Percentiles rank a stretch among this genome's conserved stretches.
Evolutionary conservation across 2,329 filamentous ascomycete species (phyloP).

Genomic region (Talaromyces amestolkiae): DNA sequence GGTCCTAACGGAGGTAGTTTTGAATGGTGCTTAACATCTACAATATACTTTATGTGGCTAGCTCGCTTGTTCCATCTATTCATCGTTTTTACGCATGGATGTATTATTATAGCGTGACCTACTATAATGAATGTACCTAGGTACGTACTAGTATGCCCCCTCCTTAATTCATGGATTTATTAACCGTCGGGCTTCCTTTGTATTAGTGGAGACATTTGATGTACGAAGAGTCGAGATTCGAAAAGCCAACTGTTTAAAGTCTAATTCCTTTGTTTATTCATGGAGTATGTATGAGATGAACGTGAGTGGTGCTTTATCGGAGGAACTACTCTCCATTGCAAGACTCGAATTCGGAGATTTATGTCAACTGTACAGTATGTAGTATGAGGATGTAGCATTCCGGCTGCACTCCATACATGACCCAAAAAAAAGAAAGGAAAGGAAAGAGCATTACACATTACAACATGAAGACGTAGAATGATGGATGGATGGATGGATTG

Average conservation of each 20-base stretch:
- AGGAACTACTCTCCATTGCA: neutral
- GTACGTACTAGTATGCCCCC: neutral
- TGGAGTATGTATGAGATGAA: neutral
- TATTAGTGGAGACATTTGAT: neutral
- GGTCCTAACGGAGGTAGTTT: neutral
- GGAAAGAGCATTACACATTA: neutral
- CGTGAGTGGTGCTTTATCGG: neutral
- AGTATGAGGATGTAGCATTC: slow-evolving; percentile 7
- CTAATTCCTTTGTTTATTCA: neutral
- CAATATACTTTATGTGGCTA: neutral
- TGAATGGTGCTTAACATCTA: neutral
- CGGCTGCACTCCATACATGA: neutral
- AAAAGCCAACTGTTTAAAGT: neutral
- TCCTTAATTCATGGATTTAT: neutral
- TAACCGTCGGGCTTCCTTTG: neutral
- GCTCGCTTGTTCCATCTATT: neutral
- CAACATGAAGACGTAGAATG: neutral
- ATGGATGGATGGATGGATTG: neutral
- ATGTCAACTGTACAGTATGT: neutral
- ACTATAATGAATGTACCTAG: neutral
- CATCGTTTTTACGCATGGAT: neutral
- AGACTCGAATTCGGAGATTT: slow-evolving; percentile 1
- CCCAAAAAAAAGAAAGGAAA: neutral
- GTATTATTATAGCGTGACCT: neutral
- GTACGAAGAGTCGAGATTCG: neutral